Conservation (phyloP, 1,139 yeast species). For the Pichia sp. region DNA sequence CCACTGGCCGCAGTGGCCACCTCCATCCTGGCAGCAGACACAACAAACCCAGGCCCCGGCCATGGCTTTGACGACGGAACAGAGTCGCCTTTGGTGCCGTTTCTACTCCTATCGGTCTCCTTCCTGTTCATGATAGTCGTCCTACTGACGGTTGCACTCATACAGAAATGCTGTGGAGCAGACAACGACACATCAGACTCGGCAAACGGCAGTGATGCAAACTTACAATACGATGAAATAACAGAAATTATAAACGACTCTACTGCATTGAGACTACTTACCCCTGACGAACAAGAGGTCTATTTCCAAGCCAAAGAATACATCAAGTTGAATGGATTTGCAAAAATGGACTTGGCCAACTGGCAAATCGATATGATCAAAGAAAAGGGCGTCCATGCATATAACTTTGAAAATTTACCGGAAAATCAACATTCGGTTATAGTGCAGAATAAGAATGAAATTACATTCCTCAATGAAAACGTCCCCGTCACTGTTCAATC, state of each 20-base stretch:
- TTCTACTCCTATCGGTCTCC: slow-evolving; percentile 21
- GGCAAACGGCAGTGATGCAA: slow-evolving; percentile 37
- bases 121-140: slow-evolving; percentile 22
- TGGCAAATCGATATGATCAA: slow-evolving; percentile 65
- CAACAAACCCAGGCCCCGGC: not conserved
- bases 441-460: slow-evolving; percentile 59
- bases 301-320: slow-evolving; percentile 68
- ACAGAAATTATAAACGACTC: slow-evolving; percentile 61
- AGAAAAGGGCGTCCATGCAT: slow-evolving; percentile 91
- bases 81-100: slow-evolving; percentile 19
- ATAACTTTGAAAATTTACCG: slow-evolving; percentile 81
- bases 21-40: not conserved
- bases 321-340: slow-evolving; percentile 52
- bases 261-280: slow-evolving; percentile 57
- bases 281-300: slow-evolving; percentile 77
- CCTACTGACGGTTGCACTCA: slow-evolving; percentile 15
- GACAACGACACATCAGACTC: slow-evolving; percentile 12
- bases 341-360: slow-evolving; percentile 42
- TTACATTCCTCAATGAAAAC: slow-evolving; percentile 65
- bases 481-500: slow-evolving; percentile 80
- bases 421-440: slow-evolving; percentile 58
- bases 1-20: not conserved
- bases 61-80: slow-evolving; percentile 1
- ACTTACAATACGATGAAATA: slow-evolving; percentile 52
- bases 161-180: slow-evolving; percentile 16